phyloP scores from a whole-genome alignment of 1,139 yeast species.

The Yamadazyma oceani region DNA sequence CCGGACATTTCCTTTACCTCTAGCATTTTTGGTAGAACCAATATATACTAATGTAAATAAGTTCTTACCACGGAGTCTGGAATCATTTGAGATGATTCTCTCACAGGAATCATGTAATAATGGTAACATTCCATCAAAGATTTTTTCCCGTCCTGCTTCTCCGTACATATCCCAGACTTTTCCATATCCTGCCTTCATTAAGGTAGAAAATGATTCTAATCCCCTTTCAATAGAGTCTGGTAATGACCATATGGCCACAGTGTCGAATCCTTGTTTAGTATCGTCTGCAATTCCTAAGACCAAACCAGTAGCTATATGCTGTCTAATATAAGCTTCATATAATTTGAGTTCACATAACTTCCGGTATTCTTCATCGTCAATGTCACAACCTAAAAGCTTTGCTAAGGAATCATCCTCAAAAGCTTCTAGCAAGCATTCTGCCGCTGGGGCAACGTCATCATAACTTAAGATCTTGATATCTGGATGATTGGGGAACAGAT shows the following conservation, averaged over 20 bases:
- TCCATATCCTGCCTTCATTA: constrained; percentile 59
- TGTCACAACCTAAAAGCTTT: constrained; percentile 43
- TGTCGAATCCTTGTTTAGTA: constrained; percentile 50
- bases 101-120: constrained; percentile 53
- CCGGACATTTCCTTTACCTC: constrained; percentile 70
- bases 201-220: constrained; percentile 48
- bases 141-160: constrained; percentile 51
- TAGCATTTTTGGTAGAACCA: constrained; percentile 56
- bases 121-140: constrained; percentile 58
- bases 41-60: constrained; percentile 61
- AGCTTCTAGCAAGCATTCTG: constrained; percentile 49
- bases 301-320: constrained; percentile 57
- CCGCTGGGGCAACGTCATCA: constrained; percentile 55
- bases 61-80: constrained; percentile 38
- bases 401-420: constrained; percentile 56
- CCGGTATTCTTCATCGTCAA: constrained; percentile 36
- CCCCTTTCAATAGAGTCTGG: constrained; percentile 50
- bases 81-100: constrained; percentile 33
- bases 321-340: constrained; percentile 57
- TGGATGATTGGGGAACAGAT: constrained; percentile 8
- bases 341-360: constrained; percentile 45
- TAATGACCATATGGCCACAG: constrained; percentile 62
- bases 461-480: constrained; percentile 30
- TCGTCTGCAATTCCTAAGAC: constrained; percentile 48
- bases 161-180: constrained; percentile 53